Evolutionary conservation across 2,329 filamentous ascomycete species (phyloP).

Genomic region (Cyclaneusma minus): DNA sequence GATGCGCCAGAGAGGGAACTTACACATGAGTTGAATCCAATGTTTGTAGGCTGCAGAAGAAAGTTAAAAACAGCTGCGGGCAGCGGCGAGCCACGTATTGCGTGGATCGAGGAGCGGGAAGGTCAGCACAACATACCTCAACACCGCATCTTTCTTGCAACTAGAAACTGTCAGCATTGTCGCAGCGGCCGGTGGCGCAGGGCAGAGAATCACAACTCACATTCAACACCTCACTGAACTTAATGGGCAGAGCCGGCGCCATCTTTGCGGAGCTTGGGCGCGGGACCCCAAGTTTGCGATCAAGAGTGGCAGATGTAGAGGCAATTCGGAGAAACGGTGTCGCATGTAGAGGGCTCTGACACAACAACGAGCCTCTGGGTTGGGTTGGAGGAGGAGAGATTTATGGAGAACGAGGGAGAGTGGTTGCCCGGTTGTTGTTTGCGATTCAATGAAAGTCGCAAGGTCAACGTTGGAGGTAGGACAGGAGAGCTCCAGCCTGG

Average conservation of each 20-base stretch:
- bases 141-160: constrained; percentile 37
- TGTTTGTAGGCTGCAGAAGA: constrained; percentile 43
- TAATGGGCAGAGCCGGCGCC: constrained; percentile 61
- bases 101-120: too few relatives aligned
- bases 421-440: too few relatives aligned
- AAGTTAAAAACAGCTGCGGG: constrained; percentile 7
- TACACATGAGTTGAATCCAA: constrained; percentile 82
- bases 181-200: constrained; percentile 29
- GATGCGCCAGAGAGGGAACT: constrained; percentile 20
- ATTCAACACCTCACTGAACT: constrained; percentile 84
- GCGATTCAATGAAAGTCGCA: too few relatives aligned
- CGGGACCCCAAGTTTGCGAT: constrained; percentile 72
- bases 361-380: too few relatives aligned
- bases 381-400: too few relatives aligned
- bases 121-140: constrained; percentile 38
- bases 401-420: too few relatives aligned
- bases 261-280: too few relatives aligned
- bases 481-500: too few relatives aligned
- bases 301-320: constrained; percentile 63
- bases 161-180: constrained; percentile 19
- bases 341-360: constrained; percentile 41
- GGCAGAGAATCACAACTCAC: constrained; percentile 57
- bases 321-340: constrained; percentile 67
- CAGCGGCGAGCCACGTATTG: too few relatives aligned
- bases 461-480: too few relatives aligned